Conservation (phyloP, 2,329 filamentous ascomycete species). For the Claviceps digitariae region DNA sequence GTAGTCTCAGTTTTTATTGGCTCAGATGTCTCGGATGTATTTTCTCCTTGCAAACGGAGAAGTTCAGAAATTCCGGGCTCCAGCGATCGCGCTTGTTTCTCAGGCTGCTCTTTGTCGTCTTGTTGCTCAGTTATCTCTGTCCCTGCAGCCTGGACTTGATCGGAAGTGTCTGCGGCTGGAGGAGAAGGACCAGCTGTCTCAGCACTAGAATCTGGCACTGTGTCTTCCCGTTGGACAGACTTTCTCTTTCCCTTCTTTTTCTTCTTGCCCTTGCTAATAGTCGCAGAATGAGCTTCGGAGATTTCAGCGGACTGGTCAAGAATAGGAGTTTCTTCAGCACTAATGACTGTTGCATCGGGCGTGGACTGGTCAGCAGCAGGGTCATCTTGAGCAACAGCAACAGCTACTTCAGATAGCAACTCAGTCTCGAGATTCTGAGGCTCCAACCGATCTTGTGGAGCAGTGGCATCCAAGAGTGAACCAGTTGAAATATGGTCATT, state of each 20-base stretch:
- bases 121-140: background rate
- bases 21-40: constrained; percentile 13
- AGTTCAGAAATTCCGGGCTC: constrained; percentile 16
- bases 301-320: background rate
- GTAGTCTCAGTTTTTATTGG: constrained; percentile 12
- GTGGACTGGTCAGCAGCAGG: background rate
- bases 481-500: background rate
- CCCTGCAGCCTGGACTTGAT: background rate
- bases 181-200: background rate
- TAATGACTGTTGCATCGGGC: background rate
- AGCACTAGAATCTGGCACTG: constrained; percentile 1
- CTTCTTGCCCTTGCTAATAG: constrained; percentile 2
- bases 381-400: background rate
- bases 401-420: background rate
- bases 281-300: background rate
- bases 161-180: background rate
- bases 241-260: constrained; percentile 9
- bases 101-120: background rate
- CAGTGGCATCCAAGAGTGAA: background rate
- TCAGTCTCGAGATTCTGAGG: background rate
- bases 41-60: constrained; percentile 19
- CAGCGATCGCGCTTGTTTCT: constrained; percentile 1
- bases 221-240: constrained; percentile 10
- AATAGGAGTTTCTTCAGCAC: background rate
- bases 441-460: background rate